Evolutionary conservation across 2,329 filamentous ascomycete species (phyloP).

Genomic region (Phaeosphaeria sp.): DNA sequence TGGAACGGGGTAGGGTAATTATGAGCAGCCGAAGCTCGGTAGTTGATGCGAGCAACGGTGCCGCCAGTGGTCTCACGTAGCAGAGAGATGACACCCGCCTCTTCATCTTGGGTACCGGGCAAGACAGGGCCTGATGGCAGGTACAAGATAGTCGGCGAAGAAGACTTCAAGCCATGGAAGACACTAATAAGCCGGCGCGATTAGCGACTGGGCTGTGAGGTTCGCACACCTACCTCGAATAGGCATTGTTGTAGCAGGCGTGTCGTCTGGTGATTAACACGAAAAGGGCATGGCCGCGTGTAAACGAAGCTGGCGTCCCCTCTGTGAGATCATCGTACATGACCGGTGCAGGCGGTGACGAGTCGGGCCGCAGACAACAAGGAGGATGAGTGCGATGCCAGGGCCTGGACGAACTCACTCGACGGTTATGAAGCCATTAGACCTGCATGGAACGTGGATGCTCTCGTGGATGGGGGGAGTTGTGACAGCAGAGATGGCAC

Average conservation of each 20-base stretch:
- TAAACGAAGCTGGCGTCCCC: conserved; percentile 1
- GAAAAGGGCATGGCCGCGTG: neutral
- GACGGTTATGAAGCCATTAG: conserved; percentile 51
- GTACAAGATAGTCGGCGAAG: conserved; percentile 49
- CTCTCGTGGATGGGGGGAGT: conserved; percentile 32
- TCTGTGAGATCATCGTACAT: conserved; percentile 23
- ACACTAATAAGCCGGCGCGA: conserved; percentile 38
- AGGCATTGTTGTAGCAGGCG: neutral
- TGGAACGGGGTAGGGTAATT: conserved; percentile 56
- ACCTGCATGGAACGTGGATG: conserved; percentile 48
- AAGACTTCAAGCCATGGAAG: conserved; percentile 34
- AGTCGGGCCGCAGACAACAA: neutral
- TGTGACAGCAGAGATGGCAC: conserved; percentile 29
- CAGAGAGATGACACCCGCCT: conserved; percentile 40
- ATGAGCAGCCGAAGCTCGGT: conserved; percentile 47
- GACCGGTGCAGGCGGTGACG: neutral
- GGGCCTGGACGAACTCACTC: conserved; percentile 41
- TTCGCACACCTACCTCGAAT: neutral
- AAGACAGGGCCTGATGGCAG: conserved; percentile 52
- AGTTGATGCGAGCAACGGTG: conserved; percentile 54
- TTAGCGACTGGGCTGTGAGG: conserved; percentile 6
- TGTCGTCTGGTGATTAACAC: neutral
- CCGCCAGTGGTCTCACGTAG: conserved; percentile 47
- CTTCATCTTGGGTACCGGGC: conserved; percentile 26
- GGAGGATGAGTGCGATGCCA: neutral